phyloP scores from a whole-genome alignment of 208 protist genomes.

The Trypanosoma brucei region DNA sequence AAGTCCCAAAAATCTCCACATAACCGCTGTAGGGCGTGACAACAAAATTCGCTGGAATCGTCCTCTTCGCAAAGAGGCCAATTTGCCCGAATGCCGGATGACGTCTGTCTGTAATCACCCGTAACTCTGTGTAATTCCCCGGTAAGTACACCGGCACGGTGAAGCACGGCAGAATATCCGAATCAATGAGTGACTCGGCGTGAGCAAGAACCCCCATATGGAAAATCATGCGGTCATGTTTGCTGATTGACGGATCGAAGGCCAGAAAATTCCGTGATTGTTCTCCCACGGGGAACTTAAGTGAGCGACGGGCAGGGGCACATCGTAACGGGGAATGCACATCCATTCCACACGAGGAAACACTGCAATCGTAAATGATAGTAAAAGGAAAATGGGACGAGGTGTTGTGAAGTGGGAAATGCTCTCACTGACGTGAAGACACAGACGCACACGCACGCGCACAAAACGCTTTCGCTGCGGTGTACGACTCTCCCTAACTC shows the following conservation, averaged over 20 bases:
- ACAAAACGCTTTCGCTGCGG: too few species aligned
- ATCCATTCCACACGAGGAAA: slow-evolving; percentile 8
- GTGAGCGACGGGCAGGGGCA: slow-evolving; percentile 54
- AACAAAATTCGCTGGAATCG: slow-evolving; percentile 66
- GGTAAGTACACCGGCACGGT: slow-evolving; percentile 44
- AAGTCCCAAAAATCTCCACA: slow-evolving; percentile 75
- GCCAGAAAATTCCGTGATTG: slow-evolving; percentile 67
- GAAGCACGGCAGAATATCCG: slow-evolving; percentile 33
- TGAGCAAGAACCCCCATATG: slow-evolving; percentile 68
- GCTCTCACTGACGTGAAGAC: too few species aligned
- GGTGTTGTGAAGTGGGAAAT: neutral
- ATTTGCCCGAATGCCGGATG: slow-evolving; percentile 87
- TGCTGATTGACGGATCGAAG: slow-evolving; percentile 70
- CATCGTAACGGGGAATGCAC: slow-evolving; percentile 21
- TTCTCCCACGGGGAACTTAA: slow-evolving; percentile 57
- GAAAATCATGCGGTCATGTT: slow-evolving; percentile 60
- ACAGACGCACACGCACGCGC: too few species aligned
- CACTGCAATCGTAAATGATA: neutral
- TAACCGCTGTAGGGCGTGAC: slow-evolving; percentile 80
- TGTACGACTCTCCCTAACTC: too few species aligned
- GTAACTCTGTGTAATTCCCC: slow-evolving; percentile 74
- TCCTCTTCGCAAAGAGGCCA: slow-evolving; percentile 67
- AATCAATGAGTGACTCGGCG: slow-evolving; percentile 34
- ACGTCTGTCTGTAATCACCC: slow-evolving; percentile 63
- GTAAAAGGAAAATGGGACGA: neutral